Evolutionary conservation across 2,329 filamentous ascomycete species (phyloP).

Genomic region (Neophaeococcomyces aloes): DNA sequence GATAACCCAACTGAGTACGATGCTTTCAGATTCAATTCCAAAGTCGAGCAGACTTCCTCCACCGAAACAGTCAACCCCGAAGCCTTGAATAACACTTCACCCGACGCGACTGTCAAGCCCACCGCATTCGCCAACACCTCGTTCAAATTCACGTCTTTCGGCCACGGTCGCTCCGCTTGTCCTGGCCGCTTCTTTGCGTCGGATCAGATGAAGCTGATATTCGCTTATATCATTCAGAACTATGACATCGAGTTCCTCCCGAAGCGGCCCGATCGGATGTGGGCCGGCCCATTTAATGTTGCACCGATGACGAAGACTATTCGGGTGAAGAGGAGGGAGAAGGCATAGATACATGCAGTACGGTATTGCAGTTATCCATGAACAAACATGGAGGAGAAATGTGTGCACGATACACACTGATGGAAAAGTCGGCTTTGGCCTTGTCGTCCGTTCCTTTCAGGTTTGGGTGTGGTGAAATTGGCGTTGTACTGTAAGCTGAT

Average conservation of each 20-base stretch:
- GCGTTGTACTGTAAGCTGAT: no score
- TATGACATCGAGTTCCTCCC: conserved; percentile 22
- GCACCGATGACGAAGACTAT: conserved; percentile 15
- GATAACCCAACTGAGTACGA: conserved; percentile 36
- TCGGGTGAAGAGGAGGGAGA: conserved; percentile 11
- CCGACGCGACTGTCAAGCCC: background rate
- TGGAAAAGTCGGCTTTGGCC: no score
- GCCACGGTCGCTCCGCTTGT: conserved; percentile 44
- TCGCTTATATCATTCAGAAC: conserved; percentile 24
- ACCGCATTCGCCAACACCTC: conserved; percentile 42
- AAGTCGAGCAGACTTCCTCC: conserved; percentile 3
- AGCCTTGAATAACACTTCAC: conserved; percentile 21
- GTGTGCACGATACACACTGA: no score
- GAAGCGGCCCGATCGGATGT: conserved; percentile 10
- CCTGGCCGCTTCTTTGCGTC: conserved; percentile 27
- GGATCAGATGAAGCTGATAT: conserved; percentile 22
- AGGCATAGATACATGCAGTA: no score
- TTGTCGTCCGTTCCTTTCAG: no score
- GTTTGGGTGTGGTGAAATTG: no score
- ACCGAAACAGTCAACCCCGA: conserved; percentile 26
- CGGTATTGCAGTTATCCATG: no score
- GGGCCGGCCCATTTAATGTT: conserved; percentile 10
- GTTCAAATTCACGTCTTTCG: conserved; percentile 43
- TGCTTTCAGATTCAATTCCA: conserved; percentile 37
- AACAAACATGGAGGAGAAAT: no score